Evolutionary conservation across 495 filamentous ascomycete species (phyloP).

Genomic region (Collariella sp.): DNA sequence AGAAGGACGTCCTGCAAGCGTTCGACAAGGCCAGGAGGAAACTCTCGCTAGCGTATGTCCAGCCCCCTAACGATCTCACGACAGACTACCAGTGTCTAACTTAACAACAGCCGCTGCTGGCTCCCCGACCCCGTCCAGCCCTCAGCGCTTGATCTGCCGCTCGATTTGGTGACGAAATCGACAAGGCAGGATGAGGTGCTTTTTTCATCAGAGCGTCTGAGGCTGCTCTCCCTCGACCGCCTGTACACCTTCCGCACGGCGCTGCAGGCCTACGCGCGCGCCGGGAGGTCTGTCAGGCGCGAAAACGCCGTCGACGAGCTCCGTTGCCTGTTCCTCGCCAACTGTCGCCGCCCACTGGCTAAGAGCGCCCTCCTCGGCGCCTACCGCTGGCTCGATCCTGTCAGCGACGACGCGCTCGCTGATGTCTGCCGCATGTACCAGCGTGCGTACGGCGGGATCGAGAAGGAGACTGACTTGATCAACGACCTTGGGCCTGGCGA

Average conservation of each 20-base stretch:
- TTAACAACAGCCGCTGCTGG: conserved; percentile 29
- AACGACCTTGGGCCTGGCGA: conserved; percentile 20
- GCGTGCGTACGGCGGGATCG: conserved; percentile 42
- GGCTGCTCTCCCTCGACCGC: conserved; percentile 58
- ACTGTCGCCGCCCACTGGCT: conserved; percentile 48
- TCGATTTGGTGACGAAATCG: conserved; percentile 54
- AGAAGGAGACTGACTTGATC: conserved; percentile 19
- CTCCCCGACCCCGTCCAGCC: conserved; percentile 30
- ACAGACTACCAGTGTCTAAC: not conserved
- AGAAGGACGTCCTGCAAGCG: conserved; percentile 31
- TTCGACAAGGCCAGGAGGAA: conserved; percentile 38
- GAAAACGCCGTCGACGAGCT: conserved; percentile 50
- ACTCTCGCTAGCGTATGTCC: conserved; percentile 33
- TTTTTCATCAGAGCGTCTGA: conserved; percentile 62
- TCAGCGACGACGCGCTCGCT: conserved; percentile 44
- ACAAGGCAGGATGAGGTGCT: conserved; percentile 60
- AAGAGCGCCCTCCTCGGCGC: conserved; percentile 51
- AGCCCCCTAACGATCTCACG: not conserved
- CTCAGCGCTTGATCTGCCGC: conserved; percentile 31
- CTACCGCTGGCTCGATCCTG: conserved; percentile 51
- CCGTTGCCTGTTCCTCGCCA: conserved; percentile 52
- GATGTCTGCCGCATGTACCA: conserved; percentile 52
- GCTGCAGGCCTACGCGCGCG: conserved; percentile 47
- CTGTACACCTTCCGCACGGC: conserved; percentile 65
- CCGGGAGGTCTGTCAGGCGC: conserved; percentile 46